Percentiles rank a stretch among this genome's conserved stretches.
phyloP scores from a whole-genome alignment of 306 rosid species.

The Sicyos baderoa region DNA sequence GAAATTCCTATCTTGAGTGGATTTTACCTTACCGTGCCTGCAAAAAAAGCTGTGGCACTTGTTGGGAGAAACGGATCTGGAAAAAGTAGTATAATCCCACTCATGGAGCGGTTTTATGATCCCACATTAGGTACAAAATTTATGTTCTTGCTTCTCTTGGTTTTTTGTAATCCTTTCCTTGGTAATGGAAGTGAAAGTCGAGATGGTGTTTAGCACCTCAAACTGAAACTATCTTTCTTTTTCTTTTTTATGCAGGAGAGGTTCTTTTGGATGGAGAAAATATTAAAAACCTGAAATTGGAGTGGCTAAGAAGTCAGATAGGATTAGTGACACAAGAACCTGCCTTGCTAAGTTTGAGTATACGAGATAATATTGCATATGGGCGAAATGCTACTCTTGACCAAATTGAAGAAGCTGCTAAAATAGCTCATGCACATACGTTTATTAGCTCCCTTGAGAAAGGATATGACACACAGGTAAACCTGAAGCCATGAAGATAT shows the following conservation, averaged over 20 bases:
- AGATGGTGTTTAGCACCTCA: neutral
- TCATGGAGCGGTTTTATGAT: constrained; percentile 98
- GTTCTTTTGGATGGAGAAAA: constrained; percentile 99
- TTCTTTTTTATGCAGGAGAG: constrained; percentile 63
- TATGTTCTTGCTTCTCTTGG: neutral
- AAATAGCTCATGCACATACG: constrained; percentile 96
- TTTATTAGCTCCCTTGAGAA: constrained; percentile 83
- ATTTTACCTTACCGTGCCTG: constrained; percentile 94
- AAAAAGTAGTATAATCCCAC: constrained; percentile 97
- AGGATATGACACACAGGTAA: constrained; percentile 91
- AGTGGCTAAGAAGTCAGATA: constrained; percentile 95
- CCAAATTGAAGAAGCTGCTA: constrained; percentile 99
- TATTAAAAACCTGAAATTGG: constrained; percentile 80
- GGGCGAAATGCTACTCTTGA: constrained; percentile 83
- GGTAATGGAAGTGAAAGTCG: neutral
- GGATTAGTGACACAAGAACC: constrained; percentile 99
- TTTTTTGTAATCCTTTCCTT: neutral
- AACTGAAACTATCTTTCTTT: constrained; percentile 4
- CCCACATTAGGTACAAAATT: constrained; percentile 75
- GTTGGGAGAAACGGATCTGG: constrained; percentile 99
- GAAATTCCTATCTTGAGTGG: constrained; percentile 99
- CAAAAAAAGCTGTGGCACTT: constrained; percentile 97
- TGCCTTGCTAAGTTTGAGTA: constrained; percentile 91
- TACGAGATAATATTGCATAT: constrained; percentile 96
- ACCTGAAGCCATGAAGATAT: neutral